Base-by-base conservation (phyloP, 2,329 filamentous ascomycete species). In the Pseudopithomyces chartarum region DNA sequence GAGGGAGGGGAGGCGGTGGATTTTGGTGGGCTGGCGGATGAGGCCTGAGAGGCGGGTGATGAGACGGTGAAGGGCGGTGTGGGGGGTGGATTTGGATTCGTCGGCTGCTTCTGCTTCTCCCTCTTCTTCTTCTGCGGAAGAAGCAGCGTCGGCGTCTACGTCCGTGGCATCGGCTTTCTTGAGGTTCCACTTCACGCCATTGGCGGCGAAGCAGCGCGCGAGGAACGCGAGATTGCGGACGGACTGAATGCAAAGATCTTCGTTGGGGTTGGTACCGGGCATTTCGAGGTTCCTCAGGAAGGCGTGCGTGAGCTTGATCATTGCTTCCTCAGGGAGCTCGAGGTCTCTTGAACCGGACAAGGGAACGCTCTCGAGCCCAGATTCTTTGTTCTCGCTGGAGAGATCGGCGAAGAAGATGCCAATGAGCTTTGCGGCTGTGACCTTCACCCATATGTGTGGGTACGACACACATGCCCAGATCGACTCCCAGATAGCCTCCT, bases 161-260 rank as follows among this genome's bases (percentile, higher is more conserved):
- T 73, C 60, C 1, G 76, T 78, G 1, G 77, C 78, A 17, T 80
- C 76, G 8, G 77, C 75, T 17, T 80, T 79, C 6, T 74, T 70
- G 53, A 62, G 75, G 62, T 70, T 77, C 79, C 73, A 85, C 22
- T 66, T 74, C 43, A 82, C 66, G 67, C 81, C 79, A 61, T 88
- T 90, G 33, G 83, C 83, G 13, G 83, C 83, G 56, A 85, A 84
- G 68, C 79, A 87, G 58, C 82, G 86, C 40, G 88, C 91, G 0
- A 99, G 81, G 80, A 96, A 96, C 36, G 94, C 83, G 34, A 97
- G 80, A 61, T 97, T 92, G 62, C 92, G 90, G 3, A 91, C 86
- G 12, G 87, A 87, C 71, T 96, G 91, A 40, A 86, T 82, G 1
- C 90, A 90, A n/a, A 98, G 80, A 10, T 87, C 83, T 67, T 95